phyloP scores from a whole-genome alignment of 1,284 basidiomycete genomes.

The Cryptococcus sp. region DNA sequence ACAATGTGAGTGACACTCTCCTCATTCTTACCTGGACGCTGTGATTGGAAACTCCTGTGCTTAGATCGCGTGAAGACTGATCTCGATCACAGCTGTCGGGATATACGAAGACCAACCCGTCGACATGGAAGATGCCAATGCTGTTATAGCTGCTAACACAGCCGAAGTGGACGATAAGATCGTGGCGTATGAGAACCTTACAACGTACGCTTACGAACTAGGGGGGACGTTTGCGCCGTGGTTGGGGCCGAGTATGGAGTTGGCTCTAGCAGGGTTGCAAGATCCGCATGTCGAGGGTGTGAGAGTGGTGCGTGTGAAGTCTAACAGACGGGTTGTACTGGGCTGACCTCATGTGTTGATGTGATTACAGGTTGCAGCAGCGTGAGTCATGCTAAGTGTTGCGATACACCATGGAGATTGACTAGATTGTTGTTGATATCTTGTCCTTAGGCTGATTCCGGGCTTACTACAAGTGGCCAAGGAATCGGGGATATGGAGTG shows the following conservation, averaged over 20 bases:
- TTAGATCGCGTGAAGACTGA: neutral
- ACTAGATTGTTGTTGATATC: slow-evolving; percentile 8
- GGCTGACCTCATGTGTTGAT: neutral
- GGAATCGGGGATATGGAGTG: slow-evolving; percentile 59
- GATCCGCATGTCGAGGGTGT: slow-evolving; percentile 83
- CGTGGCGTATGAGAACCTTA: slow-evolving; percentile 78
- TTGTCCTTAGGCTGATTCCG: slow-evolving; percentile 64
- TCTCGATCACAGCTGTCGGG: slow-evolving; percentile 9
- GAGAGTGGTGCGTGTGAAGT: slow-evolving; percentile 59
- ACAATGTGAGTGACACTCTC: slow-evolving; percentile 56
- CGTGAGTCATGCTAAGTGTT: slow-evolving; percentile 56
- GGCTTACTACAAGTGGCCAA: slow-evolving; percentile 71
- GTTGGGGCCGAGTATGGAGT: slow-evolving; percentile 66
- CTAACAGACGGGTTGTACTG: neutral
- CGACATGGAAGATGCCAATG: slow-evolving; percentile 56
- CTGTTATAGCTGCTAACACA: slow-evolving; percentile 54
- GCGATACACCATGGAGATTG: too few relatives aligned
- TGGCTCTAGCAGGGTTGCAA: slow-evolving; percentile 67
- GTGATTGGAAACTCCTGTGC: slow-evolving; percentile 58
- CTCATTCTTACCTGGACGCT: slow-evolving; percentile 56
- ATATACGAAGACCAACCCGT: slow-evolving; percentile 45
- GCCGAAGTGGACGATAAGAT: slow-evolving; percentile 79
- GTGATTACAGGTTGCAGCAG: slow-evolving; percentile 57
- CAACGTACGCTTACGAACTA: slow-evolving; percentile 74
- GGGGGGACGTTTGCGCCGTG: slow-evolving; percentile 70